Percentiles rank a stretch among this genome's conserved stretches.
phyloP scores from a whole-genome alignment of 2,329 filamentous ascomycete genomes.

The Alternaria sp. region DNA sequence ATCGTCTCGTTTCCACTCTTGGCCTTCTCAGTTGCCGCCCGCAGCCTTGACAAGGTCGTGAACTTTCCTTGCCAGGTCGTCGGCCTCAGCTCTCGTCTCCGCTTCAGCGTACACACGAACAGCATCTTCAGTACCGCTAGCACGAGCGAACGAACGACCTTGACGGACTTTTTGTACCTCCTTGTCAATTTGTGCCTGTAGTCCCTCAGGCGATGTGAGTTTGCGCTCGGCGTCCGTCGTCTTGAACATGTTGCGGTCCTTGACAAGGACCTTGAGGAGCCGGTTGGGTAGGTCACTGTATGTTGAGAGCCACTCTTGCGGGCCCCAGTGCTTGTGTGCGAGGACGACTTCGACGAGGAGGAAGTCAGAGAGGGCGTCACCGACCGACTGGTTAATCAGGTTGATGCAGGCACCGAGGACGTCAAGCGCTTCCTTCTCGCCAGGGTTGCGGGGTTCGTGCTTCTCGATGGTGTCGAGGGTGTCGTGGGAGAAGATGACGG shows the following conservation, averaged over 20 bases:
- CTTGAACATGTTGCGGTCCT: slow-evolving; percentile 86
- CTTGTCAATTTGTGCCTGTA: slow-evolving; percentile 86
- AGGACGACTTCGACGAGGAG: slow-evolving; percentile 95
- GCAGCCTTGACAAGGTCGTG: slow-evolving; percentile 71
- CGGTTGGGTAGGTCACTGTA: slow-evolving; percentile 95
- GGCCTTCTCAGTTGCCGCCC: slow-evolving; percentile 27
- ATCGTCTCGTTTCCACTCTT: too few relatives aligned
- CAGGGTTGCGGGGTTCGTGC: slow-evolving; percentile 86
- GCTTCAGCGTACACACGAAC: slow-evolving; percentile 97
- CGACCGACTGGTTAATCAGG: slow-evolving; percentile 97
- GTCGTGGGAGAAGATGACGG: slow-evolving; percentile 88
- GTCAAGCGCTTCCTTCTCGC: slow-evolving; percentile 87
- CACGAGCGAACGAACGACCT: slow-evolving; percentile 88
- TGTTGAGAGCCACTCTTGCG: slow-evolving; percentile 89
- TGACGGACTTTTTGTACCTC: slow-evolving; percentile 90
- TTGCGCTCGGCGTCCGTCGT: slow-evolving; percentile 92
- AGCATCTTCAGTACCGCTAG: slow-evolving; percentile 94
- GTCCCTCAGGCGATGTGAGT: slow-evolving; percentile 78
- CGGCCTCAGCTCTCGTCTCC: slow-evolving; percentile 84
- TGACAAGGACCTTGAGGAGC: slow-evolving; percentile 90
- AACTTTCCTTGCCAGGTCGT: slow-evolving; percentile 87
- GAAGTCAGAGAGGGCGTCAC: slow-evolving; percentile 94
- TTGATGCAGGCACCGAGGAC: slow-evolving; percentile 83
- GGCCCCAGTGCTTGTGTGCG: slow-evolving; percentile 90
- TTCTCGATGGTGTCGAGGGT: slow-evolving; percentile 80